Evolutionary conservation across 2,329 filamentous ascomycete genomes (phyloP), one percentile per base, ranked within the genome.

Genomic region (Colletotrichum sp.): DNA sequence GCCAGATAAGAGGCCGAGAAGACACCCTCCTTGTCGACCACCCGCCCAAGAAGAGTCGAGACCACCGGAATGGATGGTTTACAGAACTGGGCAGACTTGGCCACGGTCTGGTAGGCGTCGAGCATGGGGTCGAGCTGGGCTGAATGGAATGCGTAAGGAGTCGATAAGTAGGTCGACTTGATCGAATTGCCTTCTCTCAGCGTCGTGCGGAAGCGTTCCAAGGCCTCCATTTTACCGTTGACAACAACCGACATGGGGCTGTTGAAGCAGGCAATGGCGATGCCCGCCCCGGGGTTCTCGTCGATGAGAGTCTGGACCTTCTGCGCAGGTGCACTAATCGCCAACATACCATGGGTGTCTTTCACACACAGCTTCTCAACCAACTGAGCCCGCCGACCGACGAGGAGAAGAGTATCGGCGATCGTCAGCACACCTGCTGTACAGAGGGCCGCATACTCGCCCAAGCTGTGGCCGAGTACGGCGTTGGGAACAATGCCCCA

Each of bases 201-300:
- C 77, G 52, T 79, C 74, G 16, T 89, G 87, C n/a, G 92, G 85
- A 6, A 85, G 81, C 6, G 84, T 79, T 60, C 55, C 21, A 90
- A 84, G 64, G 87, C 83, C 1, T 80, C 79, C 0, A 84, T 83
- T 12, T 81, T 79, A 13, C 89, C 90, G 32, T 85, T 86, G 16
- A 97, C 86, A 4, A 97, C 95, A 10, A 92, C 95, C 81, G 95
- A 94, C 68, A 91, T 87, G 0, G 93, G 92, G 0, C 93, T 92
- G 79, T 98, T 98, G 82, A 95, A 90, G 85, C 95, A 97, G 14
- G 95, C 89, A 67, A 88, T 81, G 12, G 83, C 85, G 18, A 34
- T 34, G 79, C 77, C 70, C 3, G 55, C 21, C 9, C 24, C 55
- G 24, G 81, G 80, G 43, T 78, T 81, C 28, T 81, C 88, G 78